phyloP scores from a whole-genome alignment of 495 filamentous ascomycete genomes.

The Monascus purpureus region DNA sequence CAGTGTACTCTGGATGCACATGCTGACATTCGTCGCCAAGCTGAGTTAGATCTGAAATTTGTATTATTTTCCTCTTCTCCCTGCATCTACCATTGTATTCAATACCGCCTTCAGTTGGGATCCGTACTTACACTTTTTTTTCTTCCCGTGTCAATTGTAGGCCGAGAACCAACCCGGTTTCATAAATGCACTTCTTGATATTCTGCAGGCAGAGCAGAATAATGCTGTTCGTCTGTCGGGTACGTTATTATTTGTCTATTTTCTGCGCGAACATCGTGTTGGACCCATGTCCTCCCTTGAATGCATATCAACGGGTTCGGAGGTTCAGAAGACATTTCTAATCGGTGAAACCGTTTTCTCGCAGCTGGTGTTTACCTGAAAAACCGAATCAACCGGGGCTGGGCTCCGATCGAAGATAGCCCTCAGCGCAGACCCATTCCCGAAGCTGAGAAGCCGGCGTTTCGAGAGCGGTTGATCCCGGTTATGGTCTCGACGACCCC shows the following conservation, averaged over 20 bases:
- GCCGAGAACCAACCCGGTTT: slow-evolving; percentile 86
- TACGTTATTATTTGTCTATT: no score
- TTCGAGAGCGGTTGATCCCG: slow-evolving; percentile 77
- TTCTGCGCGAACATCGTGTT: slow-evolving; percentile 2
- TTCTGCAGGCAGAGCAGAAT: slow-evolving; percentile 78
- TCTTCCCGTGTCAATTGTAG: slow-evolving; percentile 30
- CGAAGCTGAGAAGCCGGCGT: slow-evolving; percentile 77
- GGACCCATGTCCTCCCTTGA: no score
- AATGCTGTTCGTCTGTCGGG: slow-evolving; percentile 71
- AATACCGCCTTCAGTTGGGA: no score
- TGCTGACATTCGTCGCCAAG: slow-evolving; percentile 69
- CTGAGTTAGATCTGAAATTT: slow-evolving; percentile 87
- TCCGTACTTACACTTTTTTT: no score
- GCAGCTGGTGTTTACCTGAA: slow-evolving; percentile 94
- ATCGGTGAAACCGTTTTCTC: no score
- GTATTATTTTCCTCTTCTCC: no score
- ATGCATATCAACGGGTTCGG: no score
- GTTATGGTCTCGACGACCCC: slow-evolving; percentile 67
- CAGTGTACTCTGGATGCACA: slow-evolving; percentile 75
- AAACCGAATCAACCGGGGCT: slow-evolving; percentile 85
- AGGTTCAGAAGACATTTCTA: no score
- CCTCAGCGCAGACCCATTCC: slow-evolving; percentile 52
- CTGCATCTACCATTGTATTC: no score
- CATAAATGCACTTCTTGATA: slow-evolving; percentile 77
- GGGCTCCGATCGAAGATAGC: slow-evolving; percentile 62